phyloP scores from a whole-genome alignment of 331 rosid species.

The Rosa hybrid region DNA sequence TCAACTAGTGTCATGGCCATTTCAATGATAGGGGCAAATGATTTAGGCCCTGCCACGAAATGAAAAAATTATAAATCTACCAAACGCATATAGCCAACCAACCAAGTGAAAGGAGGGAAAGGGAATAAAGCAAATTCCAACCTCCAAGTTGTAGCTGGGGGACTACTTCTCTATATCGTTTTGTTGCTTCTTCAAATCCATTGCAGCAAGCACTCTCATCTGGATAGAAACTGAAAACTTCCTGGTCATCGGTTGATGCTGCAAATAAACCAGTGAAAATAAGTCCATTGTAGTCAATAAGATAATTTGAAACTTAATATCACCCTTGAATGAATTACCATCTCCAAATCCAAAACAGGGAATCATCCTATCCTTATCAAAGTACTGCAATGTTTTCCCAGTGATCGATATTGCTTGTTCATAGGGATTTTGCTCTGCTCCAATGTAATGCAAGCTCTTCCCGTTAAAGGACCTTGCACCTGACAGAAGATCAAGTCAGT shows the following conservation, averaged over 20 bases:
- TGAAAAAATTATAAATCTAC: too few relatives aligned
- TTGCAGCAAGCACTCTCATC: slow-evolving; percentile 66
- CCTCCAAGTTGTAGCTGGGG: slow-evolving; percentile 87
- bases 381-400: slow-evolving; percentile 73
- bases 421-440: too few relatives aligned
- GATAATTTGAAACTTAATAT: neutral
- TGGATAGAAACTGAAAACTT: slow-evolving; percentile 75
- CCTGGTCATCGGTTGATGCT: slow-evolving; percentile 93
- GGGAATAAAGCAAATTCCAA: slow-evolving; percentile 14
- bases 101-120: neutral
- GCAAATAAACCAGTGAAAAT: slow-evolving; percentile 29
- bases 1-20: slow-evolving; percentile 93
- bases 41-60: slow-evolving; percentile 72
- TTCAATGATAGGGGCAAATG: slow-evolving; percentile 89
- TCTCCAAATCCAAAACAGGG: slow-evolving; percentile 97
- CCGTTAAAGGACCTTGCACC: slow-evolving; percentile 79
- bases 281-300: slow-evolving; percentile 8
- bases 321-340: slow-evolving; percentile 49
- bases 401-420: slow-evolving; percentile 70
- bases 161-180: slow-evolving; percentile 67
- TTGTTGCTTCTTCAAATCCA: slow-evolving; percentile 90
- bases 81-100: neutral
- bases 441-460: slow-evolving; percentile 55
- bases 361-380: slow-evolving; percentile 73
- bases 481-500: slow-evolving; percentile 32